Evolutionary conservation across 116 monocot species (phyloP).

Genomic region (Posidonia oceanica): DNA sequence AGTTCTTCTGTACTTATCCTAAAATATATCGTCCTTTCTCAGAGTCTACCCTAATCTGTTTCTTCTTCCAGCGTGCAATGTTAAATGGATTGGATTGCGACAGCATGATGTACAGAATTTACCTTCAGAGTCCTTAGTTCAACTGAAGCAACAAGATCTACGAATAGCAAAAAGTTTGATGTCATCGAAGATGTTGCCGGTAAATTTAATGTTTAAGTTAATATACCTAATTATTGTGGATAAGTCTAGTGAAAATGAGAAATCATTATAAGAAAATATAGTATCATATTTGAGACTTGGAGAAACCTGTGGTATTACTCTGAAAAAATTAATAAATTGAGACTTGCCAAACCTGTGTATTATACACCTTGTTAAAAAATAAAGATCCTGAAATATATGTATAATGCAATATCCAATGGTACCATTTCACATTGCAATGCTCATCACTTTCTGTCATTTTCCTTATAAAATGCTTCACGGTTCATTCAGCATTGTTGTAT

Average conservation of each 20-base stretch:
- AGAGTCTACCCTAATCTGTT: neutral
- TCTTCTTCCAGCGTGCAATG: slow-evolving; percentile 72
- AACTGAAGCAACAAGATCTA: slow-evolving; percentile 57
- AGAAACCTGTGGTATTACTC: no score
- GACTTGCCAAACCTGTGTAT: no score
- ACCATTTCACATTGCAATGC: no score
- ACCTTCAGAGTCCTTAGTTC: slow-evolving; percentile 39
- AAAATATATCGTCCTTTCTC: neutral
- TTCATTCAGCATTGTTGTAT: no score
- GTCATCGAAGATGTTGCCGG: slow-evolving; percentile 63
- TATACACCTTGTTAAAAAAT: no score
- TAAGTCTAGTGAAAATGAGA: neutral
- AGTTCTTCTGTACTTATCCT: neutral
- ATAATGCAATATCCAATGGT: no score
- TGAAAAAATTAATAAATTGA: no score
- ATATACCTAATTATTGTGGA: neutral
- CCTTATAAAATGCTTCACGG: no score
- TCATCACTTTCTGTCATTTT: no score
- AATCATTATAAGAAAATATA: no score
- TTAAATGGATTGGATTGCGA: slow-evolving; percentile 88
- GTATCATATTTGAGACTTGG: no score
- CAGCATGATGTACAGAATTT: slow-evolving; percentile 51
- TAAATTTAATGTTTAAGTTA: slow-evolving; percentile 15
- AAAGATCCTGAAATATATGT: no score
- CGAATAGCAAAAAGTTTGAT: slow-evolving; percentile 74